These are phyloP conservation scores for Melampsora americana DNA, from an alignment of 1,284 basidiomycete species.

Conservation along the genomic window DNA sequence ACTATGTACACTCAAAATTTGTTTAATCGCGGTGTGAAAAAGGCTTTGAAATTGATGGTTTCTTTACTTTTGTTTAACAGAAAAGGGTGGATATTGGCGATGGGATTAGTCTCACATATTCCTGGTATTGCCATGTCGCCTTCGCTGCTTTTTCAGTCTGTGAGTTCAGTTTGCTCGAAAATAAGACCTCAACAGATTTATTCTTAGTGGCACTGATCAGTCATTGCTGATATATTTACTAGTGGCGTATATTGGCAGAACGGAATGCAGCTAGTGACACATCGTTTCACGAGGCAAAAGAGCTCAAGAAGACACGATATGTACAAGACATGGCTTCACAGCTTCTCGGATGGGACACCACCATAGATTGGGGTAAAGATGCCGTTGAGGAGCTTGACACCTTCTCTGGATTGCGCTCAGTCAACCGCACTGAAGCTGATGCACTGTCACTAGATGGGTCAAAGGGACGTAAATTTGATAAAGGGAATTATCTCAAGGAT, in stretches of 20 bases:
- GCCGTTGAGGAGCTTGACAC: not conserved
- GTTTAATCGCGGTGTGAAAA: too few species aligned
- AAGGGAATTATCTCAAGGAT: too few species aligned
- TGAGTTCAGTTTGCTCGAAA: too few species aligned
- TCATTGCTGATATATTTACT: too few species aligned
- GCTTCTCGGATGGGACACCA: not conserved
- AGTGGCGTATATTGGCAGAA: not conserved
- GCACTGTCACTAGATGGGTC: too few species aligned
- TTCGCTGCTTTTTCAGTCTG: not conserved
- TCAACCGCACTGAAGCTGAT: too few species aligned
- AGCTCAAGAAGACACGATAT: not conserved
- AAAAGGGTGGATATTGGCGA: not conserved
- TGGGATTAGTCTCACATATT: not conserved
- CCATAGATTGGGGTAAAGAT: not conserved
- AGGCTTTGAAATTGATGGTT: too few species aligned
- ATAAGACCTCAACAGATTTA: not conserved
- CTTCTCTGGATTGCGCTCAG: not conserved
- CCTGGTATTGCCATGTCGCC: not conserved
- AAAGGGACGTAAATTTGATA: too few species aligned
- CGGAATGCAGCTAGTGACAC: not conserved
- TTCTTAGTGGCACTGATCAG: too few species aligned
- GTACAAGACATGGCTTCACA: not conserved
- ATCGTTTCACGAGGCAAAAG: not conserved
- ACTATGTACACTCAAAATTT: too few species aligned
- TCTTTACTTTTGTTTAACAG: too few species aligned